Conservation (phyloP, 805 yeast genomes). For the Candida glaebosa region DNA sequence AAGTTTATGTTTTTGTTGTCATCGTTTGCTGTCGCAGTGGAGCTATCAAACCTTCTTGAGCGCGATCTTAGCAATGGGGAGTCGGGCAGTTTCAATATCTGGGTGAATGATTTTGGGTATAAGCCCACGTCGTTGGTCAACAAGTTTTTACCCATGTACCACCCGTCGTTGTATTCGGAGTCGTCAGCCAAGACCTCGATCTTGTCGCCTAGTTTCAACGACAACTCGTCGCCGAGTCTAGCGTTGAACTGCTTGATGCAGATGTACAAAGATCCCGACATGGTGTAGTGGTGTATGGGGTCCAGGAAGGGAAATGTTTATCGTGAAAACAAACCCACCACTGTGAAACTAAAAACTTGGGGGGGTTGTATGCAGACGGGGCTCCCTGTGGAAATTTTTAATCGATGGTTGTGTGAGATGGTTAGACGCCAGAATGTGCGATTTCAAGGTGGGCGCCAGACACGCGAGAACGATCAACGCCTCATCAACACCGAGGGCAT, state of each 20-base stretch:
- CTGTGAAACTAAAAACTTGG: no score
- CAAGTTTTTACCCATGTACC: conserved; percentile 89
- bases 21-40: no score
- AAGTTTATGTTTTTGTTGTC: no score
- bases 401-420: no score
- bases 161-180: conserved; percentile 90
- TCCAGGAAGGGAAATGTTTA: no score
- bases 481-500: no score
- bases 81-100: conserved; percentile 28
- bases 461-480: no score
- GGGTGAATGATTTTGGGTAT: conserved; percentile 88
- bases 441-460: no score
- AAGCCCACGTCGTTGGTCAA: conserved; percentile 74
- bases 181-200: conserved; percentile 91
- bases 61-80: conserved; percentile 40
- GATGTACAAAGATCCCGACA: conserved; percentile 31
- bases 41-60: conserved; percentile 42
- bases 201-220: conserved; percentile 76
- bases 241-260: conserved; percentile 87
- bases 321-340: no score
- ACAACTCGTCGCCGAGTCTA: conserved; percentile 85
- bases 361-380: no score
- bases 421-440: no score
- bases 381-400: no score
- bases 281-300: conserved; percentile 6